Evolutionary conservation across 2,329 filamentous ascomycete species (phyloP), one percentile per base, ranked within the genome.

Genomic region (Talaromyces sp.): DNA sequence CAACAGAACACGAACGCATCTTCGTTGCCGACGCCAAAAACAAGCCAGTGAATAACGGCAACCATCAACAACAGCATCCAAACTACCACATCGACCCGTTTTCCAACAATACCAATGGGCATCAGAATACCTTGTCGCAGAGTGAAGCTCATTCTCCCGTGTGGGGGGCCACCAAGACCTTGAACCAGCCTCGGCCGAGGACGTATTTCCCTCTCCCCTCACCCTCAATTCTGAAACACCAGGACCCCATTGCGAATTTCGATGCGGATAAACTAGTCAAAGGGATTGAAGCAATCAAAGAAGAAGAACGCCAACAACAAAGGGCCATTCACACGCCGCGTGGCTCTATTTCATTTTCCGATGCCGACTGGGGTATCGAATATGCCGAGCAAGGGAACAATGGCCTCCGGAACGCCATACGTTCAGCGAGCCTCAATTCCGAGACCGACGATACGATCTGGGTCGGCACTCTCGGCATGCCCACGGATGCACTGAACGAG

Each of bases 401-500:
- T 24, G 94, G 93, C 21, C 83, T 97, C 54, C 87, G 90, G 68
- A 97, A 96, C 71, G 93, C 93, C 3, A 87, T 94, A 35, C 86
- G 90, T 63, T 91, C 91, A 17, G 89, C 90, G 1, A 81, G 85
- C 17, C 84, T 90, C 53, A 85, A 87, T 58, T 88, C 87, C 21
- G 83, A 84, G 63, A 77, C 91, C 10, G 81, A 83, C 21, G 89
- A 96, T 59, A 88, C 91, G 70, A 88, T 88, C n/a, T 96, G 90
- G 87, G 89, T 97, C 4, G 93, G 93, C 57, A 95, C 92, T 0
- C 77, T 97, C 50, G 94, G 93, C 21, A 97, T 97, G 85, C 92
- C 93, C 0, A 97, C 91, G 0, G 93, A 97, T 74, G 88, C 88
- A 8, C 81, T 97, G 26, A 85, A 87, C 48, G 85, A 86, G 0